Conservation (phyloP, 2,329 filamentous ascomycete genomes). For the Penicillium oxalicum region DNA sequence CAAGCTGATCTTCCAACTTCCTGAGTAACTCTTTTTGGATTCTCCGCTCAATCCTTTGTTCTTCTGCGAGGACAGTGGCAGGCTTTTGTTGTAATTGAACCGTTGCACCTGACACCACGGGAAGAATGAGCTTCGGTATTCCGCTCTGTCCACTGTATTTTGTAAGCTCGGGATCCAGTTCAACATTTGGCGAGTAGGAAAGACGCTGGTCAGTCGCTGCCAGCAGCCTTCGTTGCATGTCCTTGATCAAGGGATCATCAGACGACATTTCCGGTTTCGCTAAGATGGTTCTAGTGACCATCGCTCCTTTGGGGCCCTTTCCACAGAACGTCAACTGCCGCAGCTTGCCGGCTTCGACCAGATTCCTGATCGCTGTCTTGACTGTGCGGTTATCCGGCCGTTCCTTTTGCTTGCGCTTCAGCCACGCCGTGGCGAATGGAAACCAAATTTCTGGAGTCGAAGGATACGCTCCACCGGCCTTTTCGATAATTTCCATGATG, state of each 20-base stretch:
- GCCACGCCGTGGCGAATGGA: constrained; percentile 51
- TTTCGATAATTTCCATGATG: constrained; percentile 50
- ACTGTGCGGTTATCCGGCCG: constrained; percentile 51
- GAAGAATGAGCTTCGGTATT: constrained; percentile 16
- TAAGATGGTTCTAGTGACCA: constrained; percentile 48
- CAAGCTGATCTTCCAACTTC: constrained; percentile 14
- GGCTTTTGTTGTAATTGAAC: constrained; percentile 36
- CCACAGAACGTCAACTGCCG: constrained; percentile 50
- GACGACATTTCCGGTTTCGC: constrained; percentile 43
- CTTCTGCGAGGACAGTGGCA: constrained; percentile 23
- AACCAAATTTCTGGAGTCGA: constrained; percentile 50
- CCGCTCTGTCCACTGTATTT: constrained; percentile 18
- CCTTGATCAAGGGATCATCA: constrained; percentile 41
- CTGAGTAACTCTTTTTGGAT: constrained; percentile 24
- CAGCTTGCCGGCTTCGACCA: constrained; percentile 48
- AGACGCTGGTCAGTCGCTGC: constrained; percentile 34
- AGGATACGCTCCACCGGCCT: constrained; percentile 52
- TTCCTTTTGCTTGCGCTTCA: constrained; percentile 39
- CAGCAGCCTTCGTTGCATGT: constrained; percentile 48
- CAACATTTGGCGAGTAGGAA: constrained; percentile 42
- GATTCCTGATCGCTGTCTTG: constrained; percentile 43
- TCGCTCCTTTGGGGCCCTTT: constrained; percentile 42
- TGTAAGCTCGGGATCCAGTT: constrained; percentile 32
- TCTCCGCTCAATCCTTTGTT: constrained; percentile 22
- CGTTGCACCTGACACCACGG: constrained; percentile 29